Base-by-base conservation (phyloP, 352 stramenopile species). In the Globisporangium nodosum region DNA sequence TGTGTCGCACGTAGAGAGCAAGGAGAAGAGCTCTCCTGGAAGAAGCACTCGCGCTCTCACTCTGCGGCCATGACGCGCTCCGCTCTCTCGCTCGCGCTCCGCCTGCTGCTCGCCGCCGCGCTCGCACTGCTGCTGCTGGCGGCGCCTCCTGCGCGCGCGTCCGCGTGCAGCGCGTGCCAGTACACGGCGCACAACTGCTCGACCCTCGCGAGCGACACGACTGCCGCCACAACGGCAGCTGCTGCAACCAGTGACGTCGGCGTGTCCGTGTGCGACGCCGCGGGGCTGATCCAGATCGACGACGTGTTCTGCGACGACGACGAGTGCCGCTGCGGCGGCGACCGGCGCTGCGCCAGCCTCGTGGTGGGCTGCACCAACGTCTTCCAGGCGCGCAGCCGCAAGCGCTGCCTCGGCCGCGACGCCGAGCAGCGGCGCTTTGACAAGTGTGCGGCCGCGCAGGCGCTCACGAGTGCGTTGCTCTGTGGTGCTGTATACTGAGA, bases 291-390 rank as follows among this genome's bases (percentile, higher is more conserved):
- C 50, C 81, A 92, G 62, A 66, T 91, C 33, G 85, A 92, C 60
- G 85, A 94, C 55, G 78, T 94, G 12, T 90, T 94, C 56, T 94
- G 85, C 43, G 74, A 84, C 47, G 61, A 73, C 47, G 63, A 74
- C 50, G 72, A 82, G 47, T 94, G 82, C 37, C 46, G 59, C 31
- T 94, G 85, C 56, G 68, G 68, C 0, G 60, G 66, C 8, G 73
- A 61, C 42, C 74, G 78, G 64, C 53, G 64, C 43, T 94, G 85
- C 50, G 81, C 77, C 35, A 90, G 70, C 48, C 73, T 88, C 12
- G 60, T 82, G 20, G 58, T 94, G 31, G 85, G 82, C 43, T 91
- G 81, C 67, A 60, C 70, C 27, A 89, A 85, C 63, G 59, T 88
- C 48, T 89, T 88, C 62, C 72, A 90, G 54, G 75, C 79, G 33